Evolutionary conservation across 2,329 filamentous ascomycete genomes (phyloP).

Genomic region (Fusarium nelsonii): DNA sequence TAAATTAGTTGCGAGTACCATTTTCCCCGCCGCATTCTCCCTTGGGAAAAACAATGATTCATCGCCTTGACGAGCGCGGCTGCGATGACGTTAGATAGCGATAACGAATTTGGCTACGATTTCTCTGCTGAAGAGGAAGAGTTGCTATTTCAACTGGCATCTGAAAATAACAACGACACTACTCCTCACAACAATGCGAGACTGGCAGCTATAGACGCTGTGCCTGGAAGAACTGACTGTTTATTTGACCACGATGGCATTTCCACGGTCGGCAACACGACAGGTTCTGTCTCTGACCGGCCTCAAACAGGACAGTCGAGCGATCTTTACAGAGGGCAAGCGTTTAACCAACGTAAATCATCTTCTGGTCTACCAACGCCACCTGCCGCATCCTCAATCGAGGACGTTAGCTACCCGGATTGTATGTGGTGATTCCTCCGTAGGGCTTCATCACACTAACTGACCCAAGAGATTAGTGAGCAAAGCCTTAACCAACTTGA

Average conservation of each 20-base stretch:
- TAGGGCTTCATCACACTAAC: conserved; percentile 62
- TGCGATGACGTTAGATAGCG: conserved; percentile 49
- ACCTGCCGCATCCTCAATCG: conserved; percentile 27
- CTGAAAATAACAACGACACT: conserved; percentile 30
- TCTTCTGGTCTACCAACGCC: conserved; percentile 21
- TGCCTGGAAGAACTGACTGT: conserved; percentile 38
- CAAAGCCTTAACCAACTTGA: conserved; percentile 53
- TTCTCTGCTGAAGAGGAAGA: conserved; percentile 61
- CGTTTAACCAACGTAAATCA: conserved; percentile 1
- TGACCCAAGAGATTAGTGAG: conserved; percentile 75
- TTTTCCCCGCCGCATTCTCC: conserved; percentile 13
- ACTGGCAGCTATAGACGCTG: conserved; percentile 41
- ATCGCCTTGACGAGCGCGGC: conserved; percentile 21
- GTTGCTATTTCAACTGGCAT: conserved; percentile 54
- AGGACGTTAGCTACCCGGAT: conserved; percentile 63
- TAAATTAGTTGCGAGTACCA: conserved; percentile 19
- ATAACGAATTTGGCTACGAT: conserved; percentile 62
- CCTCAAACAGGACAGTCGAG: conserved; percentile 4
- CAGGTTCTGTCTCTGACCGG: conserved; percentile 9
- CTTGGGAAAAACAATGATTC: conserved; percentile 41
- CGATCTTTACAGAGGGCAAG: conserved; percentile 16
- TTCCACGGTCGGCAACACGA: conserved; percentile 1
- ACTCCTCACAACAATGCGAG: conserved; percentile 19
- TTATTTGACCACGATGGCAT: conserved; percentile 22
- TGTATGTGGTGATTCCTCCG: conserved; percentile 57